phyloP scores from a whole-genome alignment of 2,329 filamentous ascomycete species.

The Pseudopyricularia javanii region DNA sequence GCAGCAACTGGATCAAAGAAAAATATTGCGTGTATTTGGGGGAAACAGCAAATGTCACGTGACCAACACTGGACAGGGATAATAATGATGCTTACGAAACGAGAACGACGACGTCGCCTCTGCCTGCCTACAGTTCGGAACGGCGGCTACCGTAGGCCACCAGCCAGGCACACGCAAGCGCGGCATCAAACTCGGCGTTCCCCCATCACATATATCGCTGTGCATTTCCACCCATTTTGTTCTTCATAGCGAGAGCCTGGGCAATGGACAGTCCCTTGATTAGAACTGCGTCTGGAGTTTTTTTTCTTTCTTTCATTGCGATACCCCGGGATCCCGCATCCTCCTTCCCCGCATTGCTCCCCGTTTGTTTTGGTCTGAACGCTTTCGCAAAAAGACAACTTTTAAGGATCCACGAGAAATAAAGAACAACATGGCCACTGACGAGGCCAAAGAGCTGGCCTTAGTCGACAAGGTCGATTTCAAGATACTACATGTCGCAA shows the following conservation, averaged over 20 bases:
- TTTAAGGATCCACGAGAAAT: no score
- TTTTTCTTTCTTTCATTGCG: neutral
- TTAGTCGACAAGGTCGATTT: constrained; percentile 80
- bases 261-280: neutral
- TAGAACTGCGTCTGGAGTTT: neutral
- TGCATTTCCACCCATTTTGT: no score
- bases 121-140: neutral
- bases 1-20: no score
- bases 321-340: neutral
- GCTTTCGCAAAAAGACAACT: neutral
- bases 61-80: neutral
- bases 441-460: constrained; percentile 53
- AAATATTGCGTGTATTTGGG: no score
- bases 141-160: neutral
- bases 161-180: neutral
- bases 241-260: neutral
- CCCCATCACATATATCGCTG: neutral
- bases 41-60: no score
- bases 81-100: neutral
- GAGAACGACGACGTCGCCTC: neutral
- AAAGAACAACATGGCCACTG: neutral
- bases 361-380: neutral
- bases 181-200: neutral
- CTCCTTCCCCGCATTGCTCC: neutral
- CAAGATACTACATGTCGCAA: constrained; percentile 64